Evolutionary conservation across 1,284 basidiomycete genomes (phyloP), one percentile per base, ranked within the genome.

Genomic region (Trametes sp.): DNA sequence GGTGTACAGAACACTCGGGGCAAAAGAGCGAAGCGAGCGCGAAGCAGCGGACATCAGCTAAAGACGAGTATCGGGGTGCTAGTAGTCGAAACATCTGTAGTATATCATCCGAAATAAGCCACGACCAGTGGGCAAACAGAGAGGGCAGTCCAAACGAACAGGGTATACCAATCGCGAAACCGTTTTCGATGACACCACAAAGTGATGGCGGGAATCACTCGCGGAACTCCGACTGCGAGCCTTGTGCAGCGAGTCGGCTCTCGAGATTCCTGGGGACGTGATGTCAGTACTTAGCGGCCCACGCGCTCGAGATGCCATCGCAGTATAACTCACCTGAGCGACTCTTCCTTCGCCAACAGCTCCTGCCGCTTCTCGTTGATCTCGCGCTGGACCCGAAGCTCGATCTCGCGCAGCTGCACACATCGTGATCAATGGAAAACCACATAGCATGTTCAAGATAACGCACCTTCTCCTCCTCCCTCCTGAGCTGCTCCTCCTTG

Each of bases 361-460:
- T 99, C 97, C 78, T 99, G 98, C 74, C 96, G 86, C 85, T 98
- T 98, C 84, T 99, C 94, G 79, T 95, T 95, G 80, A 99, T 97
- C 84, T 99, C 98, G 64, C 98, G 89, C 79, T 98, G 97, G 41
- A 98, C 96, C 77, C 95, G 96, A 78, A 98, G 87, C 77, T 99
- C 98, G 77, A 98, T 96, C 81, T 99, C 98, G 71, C 97, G 94
- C 68, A 99, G 84, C 90, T 95, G 75, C 16, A 31, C 49, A 23
- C 44, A 57, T 51, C 41, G 59, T 58, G 11, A 50, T 65, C 53
- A 42, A 57, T 33, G 46, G 14, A 10, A 29, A 7, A 28, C 38
- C 23, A 48, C 54, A 44, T 41, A 21, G 48, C 31, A 36, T 50
- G 28, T 46, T 64, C 29, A 41, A 6, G 50, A 49, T 14, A n/a